Evolutionary conservation across 208 protist species (phyloP).

Genomic region (Angomonas deanei): DNA sequence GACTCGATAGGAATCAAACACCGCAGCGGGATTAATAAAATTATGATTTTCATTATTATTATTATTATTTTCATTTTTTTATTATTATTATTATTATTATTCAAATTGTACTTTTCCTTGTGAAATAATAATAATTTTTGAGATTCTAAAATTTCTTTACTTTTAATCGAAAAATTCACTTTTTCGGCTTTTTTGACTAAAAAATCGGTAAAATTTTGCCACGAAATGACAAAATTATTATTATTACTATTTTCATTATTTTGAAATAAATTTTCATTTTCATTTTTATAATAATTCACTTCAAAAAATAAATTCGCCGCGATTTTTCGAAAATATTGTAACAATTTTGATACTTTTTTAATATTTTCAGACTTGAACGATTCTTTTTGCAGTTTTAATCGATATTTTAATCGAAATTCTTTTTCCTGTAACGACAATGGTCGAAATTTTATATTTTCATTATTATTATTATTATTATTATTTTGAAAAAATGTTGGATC

Average conservation of each 20-base stretch:
- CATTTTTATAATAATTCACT: no score
- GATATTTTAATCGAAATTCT: neutral
- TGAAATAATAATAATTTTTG: slow-evolving; percentile 1
- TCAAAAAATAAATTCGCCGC: neutral
- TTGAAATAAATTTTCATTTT: no score
- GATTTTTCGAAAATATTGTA: neutral
- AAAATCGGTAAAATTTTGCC: neutral
- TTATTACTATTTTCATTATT: neutral
- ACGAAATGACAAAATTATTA: neutral
- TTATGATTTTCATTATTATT: neutral
- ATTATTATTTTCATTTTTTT: neutral
- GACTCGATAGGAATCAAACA: neutral
- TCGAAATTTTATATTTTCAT: neutral
- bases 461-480: slow-evolving; percentile 1
- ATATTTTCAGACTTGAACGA: neutral
- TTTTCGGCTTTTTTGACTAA: neutral
- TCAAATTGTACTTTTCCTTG: neutral
- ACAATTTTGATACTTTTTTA: neutral
- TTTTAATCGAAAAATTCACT: neutral
- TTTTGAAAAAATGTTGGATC: neutral
- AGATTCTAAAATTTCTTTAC: neutral
- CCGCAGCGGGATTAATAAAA: neutral
- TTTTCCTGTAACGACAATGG: neutral
- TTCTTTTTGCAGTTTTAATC: neutral
- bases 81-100: neutral